Percentiles rank a stretch among this genome's conserved stretches.
phyloP scores from a whole-genome alignment of 2,329 filamentous ascomycete species.

The Magnaporthales sp. region DNA sequence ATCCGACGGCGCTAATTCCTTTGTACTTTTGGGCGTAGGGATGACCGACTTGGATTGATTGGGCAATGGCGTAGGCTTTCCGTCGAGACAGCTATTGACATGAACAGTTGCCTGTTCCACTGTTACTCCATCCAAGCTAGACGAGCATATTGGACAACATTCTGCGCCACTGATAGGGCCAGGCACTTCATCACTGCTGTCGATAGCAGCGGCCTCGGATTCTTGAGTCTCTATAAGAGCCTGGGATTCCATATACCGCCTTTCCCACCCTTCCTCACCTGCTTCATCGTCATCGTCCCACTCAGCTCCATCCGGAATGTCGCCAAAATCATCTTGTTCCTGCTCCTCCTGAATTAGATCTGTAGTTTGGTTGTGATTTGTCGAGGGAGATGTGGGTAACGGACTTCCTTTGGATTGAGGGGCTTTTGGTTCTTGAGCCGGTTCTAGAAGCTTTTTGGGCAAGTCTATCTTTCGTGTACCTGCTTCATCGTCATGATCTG shows the following conservation, averaged over 20 bases:
- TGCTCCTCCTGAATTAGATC: conserved; percentile 5
- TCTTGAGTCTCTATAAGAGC: conserved; percentile 55
- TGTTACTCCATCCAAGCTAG: conserved; percentile 49
- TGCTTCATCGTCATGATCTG: conserved; percentile 9
- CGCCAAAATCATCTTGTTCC: conserved; percentile 22
- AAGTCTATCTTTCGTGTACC: background rate
- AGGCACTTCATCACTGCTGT: conserved; percentile 23
- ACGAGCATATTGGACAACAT: conserved; percentile 71
- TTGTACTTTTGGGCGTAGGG: conserved; percentile 9
- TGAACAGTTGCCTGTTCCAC: conserved; percentile 67
- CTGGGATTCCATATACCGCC: conserved; percentile 70
- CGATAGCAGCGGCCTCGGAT: conserved; percentile 23
- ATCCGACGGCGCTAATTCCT: conserved; percentile 6
- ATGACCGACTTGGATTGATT: conserved; percentile 13
- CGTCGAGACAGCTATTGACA: conserved; percentile 90
- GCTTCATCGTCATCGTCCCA: conserved; percentile 37
- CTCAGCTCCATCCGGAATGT: conserved; percentile 43
- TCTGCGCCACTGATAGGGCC: conserved; percentile 22
- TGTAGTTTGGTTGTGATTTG: background rate
- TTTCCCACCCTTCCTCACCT: conserved; percentile 58
- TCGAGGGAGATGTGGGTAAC: conserved; percentile 1
- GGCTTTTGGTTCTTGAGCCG: background rate
- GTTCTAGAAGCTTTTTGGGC: background rate
- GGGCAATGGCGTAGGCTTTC: conserved; percentile 56
- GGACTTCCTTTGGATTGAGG: background rate